Base-by-base conservation (phyloP, 1,139 yeast species). In the Candida dubliniensis region DNA sequence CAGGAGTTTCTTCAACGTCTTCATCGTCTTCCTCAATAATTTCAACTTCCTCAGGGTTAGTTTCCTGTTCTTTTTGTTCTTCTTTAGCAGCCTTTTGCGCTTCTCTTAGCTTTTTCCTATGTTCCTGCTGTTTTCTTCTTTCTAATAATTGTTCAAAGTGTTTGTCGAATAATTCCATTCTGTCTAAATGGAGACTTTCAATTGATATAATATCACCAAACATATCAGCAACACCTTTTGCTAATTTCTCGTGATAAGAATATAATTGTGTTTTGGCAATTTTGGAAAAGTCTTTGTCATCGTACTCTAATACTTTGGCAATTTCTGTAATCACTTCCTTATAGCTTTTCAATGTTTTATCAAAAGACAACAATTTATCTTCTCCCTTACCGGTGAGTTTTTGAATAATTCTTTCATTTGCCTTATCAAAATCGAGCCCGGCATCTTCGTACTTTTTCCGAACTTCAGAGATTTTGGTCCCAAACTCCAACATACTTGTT, bases 371-470 rank as follows among this genome's bases (percentile, higher is more conserved):
- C 45, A 71, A 58, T 18, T 63, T 64, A 33, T 76, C 76, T 10
- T 67, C 67, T 51, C 63, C 67, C 53, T 64, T 52, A 53, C 62
- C 37, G 60, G 57, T 45, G 26, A 69, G 46, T 47, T 64, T 56
- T 36, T 58, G 42, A 46, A 71, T 71, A 36, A 76, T 53, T 47
- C 72, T 68, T 42, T 68, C 69, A 46, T 73, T 69, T 50, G 77
- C 82, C 48, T 69, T 69, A 40, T 77, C 81, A 52, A 76, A 80
- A 53, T 79, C 76, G 32, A 79, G 58, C 0, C 69, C 74, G 32
- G 66, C 64, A 3, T 63, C 65, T 5, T 69, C 73, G 53, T 63
- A 80, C 44, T 71, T 68, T 29, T 61, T 56, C 47, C 76, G 64
- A 31, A 79, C 50, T 7, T 61, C 67, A 39, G 64, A 56, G 4